Evolutionary conservation across 2,329 filamentous ascomycete species (phyloP), one percentile per base, ranked within the genome.

Genomic region (Pyrenochaeta sp.): DNA sequence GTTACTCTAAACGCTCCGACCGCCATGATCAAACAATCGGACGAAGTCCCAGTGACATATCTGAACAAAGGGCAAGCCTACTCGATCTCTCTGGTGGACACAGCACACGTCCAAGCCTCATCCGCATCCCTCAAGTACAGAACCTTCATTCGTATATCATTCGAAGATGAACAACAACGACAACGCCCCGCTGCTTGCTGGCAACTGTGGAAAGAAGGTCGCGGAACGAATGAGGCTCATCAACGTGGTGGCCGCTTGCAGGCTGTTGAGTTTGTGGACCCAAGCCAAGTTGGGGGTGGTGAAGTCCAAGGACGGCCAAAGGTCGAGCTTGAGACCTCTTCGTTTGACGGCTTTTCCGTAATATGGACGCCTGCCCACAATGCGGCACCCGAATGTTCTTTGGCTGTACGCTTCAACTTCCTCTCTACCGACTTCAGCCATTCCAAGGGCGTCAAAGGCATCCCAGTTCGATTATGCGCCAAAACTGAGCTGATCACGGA

Each of bases 381-480:
- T 48, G 88, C 89, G 0, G 78, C 82, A 0, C 82, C 90, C 3
- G 93, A 97, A 69, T 95, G 93, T 76, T 91, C 88, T 48, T 88
- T 99, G 54, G 91, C 93, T 8, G 92, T 98, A 12, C 91, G 95
- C 45, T 99, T 98, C 84, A 99, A 99, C 80, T 99, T 99, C 74
- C 83, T 99, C 0, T 99, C 95, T 0, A 99, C 95, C 8, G 95
- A 99, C 75, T 99, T 98, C 75, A 98, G 94, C 77, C 95, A 98
- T 74, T 98, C 95, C 9, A 99, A 99, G 74, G 95, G 95, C 45
- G 95, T 99, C 48, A 99, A 98, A 79, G 95, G 95, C 36, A 97
- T 98, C 64, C 94, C 95, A 0, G 93, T 99, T 4, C 85, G 95
- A 54, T 85, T 98, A 0, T 98, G 94, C 77, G 89, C 93, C 13